A percentile compares a stretch with the other conserved stretches of the same genome.
Conservation (phyloP, 1,284 basidiomycete species). For the Rhodotorula glutinis region DNA sequence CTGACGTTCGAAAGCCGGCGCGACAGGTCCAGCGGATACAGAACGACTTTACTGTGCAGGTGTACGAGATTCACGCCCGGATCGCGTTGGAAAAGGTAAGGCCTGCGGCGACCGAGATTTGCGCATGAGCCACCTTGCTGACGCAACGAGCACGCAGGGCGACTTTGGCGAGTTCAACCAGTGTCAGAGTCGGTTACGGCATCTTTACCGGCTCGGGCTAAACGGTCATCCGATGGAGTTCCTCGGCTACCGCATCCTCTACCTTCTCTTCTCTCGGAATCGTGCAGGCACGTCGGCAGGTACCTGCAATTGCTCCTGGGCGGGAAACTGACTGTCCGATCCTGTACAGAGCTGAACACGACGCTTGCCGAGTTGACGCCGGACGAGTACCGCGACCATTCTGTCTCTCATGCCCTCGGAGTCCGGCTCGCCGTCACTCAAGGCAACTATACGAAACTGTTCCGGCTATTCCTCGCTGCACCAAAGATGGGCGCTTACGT, state of each 20-base stretch:
- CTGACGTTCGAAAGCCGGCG: constrained; percentile 3
- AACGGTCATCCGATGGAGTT: constrained; percentile 91
- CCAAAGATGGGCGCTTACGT: constrained; percentile 99
- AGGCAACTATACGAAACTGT: constrained; percentile 91
- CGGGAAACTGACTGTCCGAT: no score
- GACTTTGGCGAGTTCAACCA: constrained; percentile 99
- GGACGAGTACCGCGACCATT: constrained; percentile 72
- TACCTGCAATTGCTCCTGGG: no score
- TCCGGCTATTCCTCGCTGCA: constrained; percentile 75
- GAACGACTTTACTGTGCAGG: constrained; percentile 95
- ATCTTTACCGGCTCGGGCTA: constrained; percentile 88
- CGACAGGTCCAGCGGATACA: constrained; percentile 97
- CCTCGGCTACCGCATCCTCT: constrained; percentile 93
- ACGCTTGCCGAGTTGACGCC: constrained; percentile 93
- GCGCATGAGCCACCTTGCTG: constrained; percentile 6
- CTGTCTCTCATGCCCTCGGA: constrained; percentile 81
- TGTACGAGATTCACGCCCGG: constrained; percentile 97
- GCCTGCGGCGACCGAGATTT: background rate
- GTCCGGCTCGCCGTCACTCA: constrained; percentile 85
- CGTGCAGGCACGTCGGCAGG: constrained; percentile 66
- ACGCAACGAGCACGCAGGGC: constrained; percentile 56
- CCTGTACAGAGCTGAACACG: constrained; percentile 76
- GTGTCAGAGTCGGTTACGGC: constrained; percentile 87
- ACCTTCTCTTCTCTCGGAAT: constrained; percentile 91
- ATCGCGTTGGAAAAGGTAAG: constrained; percentile 89